Percentiles rank a stretch among this genome's conserved stretches.
These are phyloP conservation scores for Cicer chorassanicum DNA, from an alignment of 306 rosid species.

Conservation along the genomic window DNA sequence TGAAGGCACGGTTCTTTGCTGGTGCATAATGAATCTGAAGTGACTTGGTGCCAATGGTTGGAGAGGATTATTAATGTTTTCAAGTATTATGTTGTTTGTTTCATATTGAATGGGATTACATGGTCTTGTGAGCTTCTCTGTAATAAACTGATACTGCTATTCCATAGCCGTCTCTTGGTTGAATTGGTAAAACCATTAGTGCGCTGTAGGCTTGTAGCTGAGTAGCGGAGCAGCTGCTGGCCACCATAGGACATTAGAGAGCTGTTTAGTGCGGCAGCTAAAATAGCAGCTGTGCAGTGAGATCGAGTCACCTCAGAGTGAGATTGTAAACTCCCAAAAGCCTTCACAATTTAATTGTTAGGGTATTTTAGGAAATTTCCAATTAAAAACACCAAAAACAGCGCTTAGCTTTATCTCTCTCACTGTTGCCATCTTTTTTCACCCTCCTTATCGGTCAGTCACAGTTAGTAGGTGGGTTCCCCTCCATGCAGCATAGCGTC, in stretches of 20 bases:
- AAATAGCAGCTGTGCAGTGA: neutral
- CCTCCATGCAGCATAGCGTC: no score
- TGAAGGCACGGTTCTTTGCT: neutral
- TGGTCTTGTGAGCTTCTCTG: neutral
- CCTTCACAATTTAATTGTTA: neutral
- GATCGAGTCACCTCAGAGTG: neutral
- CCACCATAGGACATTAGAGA: neutral
- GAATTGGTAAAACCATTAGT: neutral
- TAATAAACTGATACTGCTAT: neutral
- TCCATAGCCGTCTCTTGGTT: conserved; percentile 9
- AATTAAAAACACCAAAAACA: neutral
- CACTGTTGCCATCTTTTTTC: neutral
- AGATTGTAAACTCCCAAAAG: neutral
- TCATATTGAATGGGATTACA: conserved; percentile 5
- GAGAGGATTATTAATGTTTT: neutral
- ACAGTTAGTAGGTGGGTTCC: neutral
- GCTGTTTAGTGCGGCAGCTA: neutral
- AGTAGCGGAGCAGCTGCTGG: neutral
- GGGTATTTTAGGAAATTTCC: neutral
- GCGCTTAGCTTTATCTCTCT: neutral
- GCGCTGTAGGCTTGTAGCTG: neutral
- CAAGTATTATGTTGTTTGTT: conserved; percentile 17
- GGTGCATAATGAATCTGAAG: neutral
- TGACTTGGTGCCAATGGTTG: conserved; percentile 17
- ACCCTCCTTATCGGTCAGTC: neutral